A percentile compares a stretch with the other conserved stretches of the same genome.
phyloP scores from a whole-genome alignment of 106 monocot species.

The Acorus gramineus region DNA sequence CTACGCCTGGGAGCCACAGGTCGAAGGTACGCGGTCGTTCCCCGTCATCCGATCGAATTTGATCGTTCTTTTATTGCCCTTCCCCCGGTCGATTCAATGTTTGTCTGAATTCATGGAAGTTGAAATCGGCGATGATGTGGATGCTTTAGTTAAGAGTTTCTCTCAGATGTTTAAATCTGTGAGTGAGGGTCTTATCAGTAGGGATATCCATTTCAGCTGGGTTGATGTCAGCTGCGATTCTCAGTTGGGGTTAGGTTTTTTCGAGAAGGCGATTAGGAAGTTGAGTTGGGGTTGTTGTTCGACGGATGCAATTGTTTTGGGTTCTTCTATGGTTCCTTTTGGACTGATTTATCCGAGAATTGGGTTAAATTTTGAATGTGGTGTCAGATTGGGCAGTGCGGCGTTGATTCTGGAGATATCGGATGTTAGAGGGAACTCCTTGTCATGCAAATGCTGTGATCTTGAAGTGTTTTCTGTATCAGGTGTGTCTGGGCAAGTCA shows the following conservation, averaged over 20 bases:
- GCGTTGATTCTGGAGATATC: conserved; percentile 53
- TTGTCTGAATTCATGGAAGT: conserved; percentile 28
- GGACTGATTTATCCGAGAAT: conserved; percentile 52
- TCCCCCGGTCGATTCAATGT: conserved; percentile 7
- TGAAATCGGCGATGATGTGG: conserved; percentile 9
- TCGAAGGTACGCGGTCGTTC: conserved; percentile 14
- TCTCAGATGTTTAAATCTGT: conserved; percentile 27
- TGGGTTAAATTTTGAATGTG: conserved; percentile 23
- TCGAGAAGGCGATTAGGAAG: conserved; percentile 34
- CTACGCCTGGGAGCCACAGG: conserved; percentile 57
- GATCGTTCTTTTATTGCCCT: conserved; percentile 49
- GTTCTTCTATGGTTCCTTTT: conserved; percentile 63
- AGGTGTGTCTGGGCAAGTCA: conserved; percentile 7
- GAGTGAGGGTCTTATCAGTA: conserved; percentile 26
- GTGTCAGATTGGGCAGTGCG: conserved; percentile 1
- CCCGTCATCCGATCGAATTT: conserved; percentile 34
- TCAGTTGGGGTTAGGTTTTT: conserved; percentile 5
- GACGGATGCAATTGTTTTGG: conserved; percentile 51
- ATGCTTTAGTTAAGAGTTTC: conserved; percentile 24
- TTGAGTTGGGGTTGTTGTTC: conserved; percentile 59
- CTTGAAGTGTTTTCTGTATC: conserved; percentile 41
- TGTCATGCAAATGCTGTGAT: conserved; percentile 72
- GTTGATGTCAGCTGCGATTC: conserved; percentile 30
- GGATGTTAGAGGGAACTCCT: conserved; percentile 55
- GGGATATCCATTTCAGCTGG: conserved; percentile 59